These are phyloP conservation scores for Cryomyces antarcticus DNA, from an alignment of 495 filamentous ascomycete genomes.

Conservation along the genomic window DNA sequence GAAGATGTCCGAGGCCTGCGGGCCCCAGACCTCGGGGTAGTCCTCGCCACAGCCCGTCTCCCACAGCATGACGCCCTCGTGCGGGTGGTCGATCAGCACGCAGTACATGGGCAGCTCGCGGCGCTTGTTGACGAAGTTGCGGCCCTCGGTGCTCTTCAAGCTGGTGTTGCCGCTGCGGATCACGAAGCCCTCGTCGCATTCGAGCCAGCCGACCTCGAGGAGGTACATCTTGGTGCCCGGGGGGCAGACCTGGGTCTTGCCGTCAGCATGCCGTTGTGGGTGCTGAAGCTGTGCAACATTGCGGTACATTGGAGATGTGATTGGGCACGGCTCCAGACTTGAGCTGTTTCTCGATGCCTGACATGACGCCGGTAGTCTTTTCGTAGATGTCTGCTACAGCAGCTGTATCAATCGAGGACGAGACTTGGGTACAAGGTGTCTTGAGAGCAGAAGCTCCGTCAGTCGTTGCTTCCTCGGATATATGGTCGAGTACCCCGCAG, in stretches of 20 bases:
- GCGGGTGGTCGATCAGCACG: conserved; percentile 29
- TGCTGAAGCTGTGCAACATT: no score
- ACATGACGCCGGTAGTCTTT: background rate
- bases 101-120: conserved; percentile 12
- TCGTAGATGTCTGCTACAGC: no score
- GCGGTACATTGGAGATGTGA: conserved; percentile 4
- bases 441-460: no score
- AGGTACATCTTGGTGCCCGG: conserved; percentile 10
- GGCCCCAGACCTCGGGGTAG: conserved; percentile 20
- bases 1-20: conserved; percentile 25
- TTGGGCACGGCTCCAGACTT: conserved; percentile 8
- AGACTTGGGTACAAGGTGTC: no score
- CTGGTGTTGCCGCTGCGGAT: conserved; percentile 8
- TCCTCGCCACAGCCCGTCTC: conserved; percentile 31
- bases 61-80: conserved; percentile 28
- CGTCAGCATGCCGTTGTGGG: no score
- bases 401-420: no score
- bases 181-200: conserved; percentile 11
- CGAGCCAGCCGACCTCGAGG: conserved; percentile 9
- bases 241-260: conserved; percentile 2
- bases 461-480: no score
- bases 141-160: conserved; percentile 2
- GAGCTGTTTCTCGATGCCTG: conserved; percentile 5
- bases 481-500: no score
- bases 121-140: conserved; percentile 8